These are phyloP conservation scores for Saturnispora serradocipensis DNA, from an alignment of 805 yeast species.

Conservation along the genomic window DNA sequence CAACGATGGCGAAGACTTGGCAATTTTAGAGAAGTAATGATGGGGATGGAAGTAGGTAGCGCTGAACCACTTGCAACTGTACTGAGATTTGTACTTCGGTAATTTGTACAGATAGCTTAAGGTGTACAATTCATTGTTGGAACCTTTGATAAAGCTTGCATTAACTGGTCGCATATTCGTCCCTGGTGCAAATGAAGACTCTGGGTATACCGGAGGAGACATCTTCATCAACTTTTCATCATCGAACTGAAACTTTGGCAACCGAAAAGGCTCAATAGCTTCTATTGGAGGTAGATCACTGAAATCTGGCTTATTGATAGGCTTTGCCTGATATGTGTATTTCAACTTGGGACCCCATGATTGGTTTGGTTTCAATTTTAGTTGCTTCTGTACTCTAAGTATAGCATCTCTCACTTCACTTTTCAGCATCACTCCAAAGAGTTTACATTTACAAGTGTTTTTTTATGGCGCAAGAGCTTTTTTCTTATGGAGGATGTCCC, in stretches of 20 bases:
- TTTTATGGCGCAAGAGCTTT: not conserved
- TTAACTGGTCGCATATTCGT: constrained; percentile 12
- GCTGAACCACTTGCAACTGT: constrained; percentile 18
- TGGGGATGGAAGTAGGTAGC: constrained; percentile 17
- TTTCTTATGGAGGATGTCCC: not conserved
- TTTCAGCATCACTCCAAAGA: not conserved
- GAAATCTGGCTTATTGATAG: not conserved
- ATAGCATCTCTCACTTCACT: not conserved
- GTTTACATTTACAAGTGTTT: no score
- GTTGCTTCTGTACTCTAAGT: not conserved
- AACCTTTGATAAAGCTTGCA: constrained; percentile 17
- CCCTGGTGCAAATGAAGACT: constrained; percentile 12
- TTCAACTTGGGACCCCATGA: not conserved
- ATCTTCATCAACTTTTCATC: constrained; percentile 12
- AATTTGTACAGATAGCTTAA: constrained; percentile 9
- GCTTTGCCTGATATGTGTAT: not conserved
- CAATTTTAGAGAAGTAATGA: constrained; percentile 18
- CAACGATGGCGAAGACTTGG: constrained; percentile 28
- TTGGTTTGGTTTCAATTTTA: not conserved
- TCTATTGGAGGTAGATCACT: constrained; percentile 1
- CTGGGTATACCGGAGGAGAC: constrained; percentile 10
- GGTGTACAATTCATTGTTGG: constrained; percentile 15
- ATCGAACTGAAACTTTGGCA: constrained; percentile 9
- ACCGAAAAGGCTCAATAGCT: constrained; percentile 1
- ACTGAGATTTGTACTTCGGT: constrained; percentile 8